Base-by-base conservation (phyloP, 2,329 filamentous ascomycete genomes). In the Penicillium palitans region DNA sequence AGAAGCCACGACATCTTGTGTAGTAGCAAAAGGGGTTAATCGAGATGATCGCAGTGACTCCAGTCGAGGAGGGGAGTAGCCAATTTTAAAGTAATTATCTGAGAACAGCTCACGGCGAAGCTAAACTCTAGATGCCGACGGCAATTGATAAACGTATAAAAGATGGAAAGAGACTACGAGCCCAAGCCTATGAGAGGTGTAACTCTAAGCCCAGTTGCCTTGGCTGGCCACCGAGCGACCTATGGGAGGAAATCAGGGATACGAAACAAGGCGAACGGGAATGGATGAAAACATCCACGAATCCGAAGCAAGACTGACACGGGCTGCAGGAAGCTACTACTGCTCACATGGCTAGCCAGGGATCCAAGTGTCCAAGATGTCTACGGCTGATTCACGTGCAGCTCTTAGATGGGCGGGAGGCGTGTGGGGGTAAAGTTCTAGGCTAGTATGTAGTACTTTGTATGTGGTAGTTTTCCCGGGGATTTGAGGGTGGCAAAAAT, bases 1-100 rank as follows among this genome's bases (percentile, higher is more conserved):
- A 88, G 79, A 64, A 87, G 70, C 55, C 62, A 66, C 49, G 71
- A 66, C 70, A 83, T 82, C 53, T 39, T 72, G 66, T 50, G 21
- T 29, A 47, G 50, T 35, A 46, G 33, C 5, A 24, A 50, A 31
- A 39, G n/a, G 9, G 19, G 25, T 48, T 21, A 24, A 53, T 53
- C 64, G 59, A 62, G 58, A 59, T 52, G 61, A 67, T 52, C 61
- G 61, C 58, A 61, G 58, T 17, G 47, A 59, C 6, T 27, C n/a
- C 33, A 52, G 59, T 25, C 9, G 15, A 68, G 61, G 35, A 63
- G 45, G 41, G 31, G 24, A 57, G 13, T 49, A 4, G 8, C 21
- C 27, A 45, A 13, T n/a, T 61, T 57, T 51, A 57, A 44, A 42
- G 39, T n/a, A 45, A 48, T 6, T 15, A 10, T 19, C 49, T 51